Percentiles rank a stretch among this genome's conserved stretches.
Evolutionary conservation across 1,139 yeast species (phyloP).

Genomic region (Taiozyma sp.): DNA sequence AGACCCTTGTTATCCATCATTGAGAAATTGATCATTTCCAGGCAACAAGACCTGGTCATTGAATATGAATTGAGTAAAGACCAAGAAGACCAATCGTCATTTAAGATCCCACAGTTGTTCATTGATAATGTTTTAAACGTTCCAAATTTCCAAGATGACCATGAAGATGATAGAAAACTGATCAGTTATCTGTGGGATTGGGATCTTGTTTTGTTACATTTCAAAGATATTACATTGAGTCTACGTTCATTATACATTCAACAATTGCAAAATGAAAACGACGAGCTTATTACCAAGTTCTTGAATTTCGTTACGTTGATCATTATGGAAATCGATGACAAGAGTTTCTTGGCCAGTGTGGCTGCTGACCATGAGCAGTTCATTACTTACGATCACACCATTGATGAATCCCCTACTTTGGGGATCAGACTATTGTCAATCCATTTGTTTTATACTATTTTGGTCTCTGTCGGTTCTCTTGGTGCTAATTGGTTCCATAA

Average conservation of each 20-base stretch:
- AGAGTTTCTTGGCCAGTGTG: slow-evolving; percentile 29
- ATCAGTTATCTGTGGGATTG: slow-evolving; percentile 63
- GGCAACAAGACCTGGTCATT: slow-evolving; percentile 53
- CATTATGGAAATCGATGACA: slow-evolving; percentile 35
- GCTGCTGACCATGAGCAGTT: slow-evolving; percentile 25
- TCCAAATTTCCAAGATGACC: slow-evolving; percentile 16
- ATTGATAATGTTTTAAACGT: slow-evolving; percentile 25
- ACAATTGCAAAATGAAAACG: slow-evolving; percentile 40
- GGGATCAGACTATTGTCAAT: slow-evolving; percentile 40
- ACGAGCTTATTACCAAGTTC: slow-evolving; percentile 40
- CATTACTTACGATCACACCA: slow-evolving; percentile 20
- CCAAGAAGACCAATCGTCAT: slow-evolving; percentile 21
- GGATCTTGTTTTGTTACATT: slow-evolving; percentile 57
- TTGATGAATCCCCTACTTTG: slow-evolving; percentile 21
- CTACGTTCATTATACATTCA: slow-evolving; percentile 56
- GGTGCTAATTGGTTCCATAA: slow-evolving; percentile 70
- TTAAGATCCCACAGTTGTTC: slow-evolving; percentile 33
- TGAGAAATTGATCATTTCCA: slow-evolving; percentile 28
- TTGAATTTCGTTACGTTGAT: slow-evolving; percentile 47
- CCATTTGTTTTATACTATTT: slow-evolving; percentile 51
- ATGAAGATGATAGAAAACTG: slow-evolving; percentile 30
- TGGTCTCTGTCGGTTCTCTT: slow-evolving; percentile 58
- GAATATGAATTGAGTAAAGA: slow-evolving; percentile 50
- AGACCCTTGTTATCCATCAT: slow-evolving; percentile 34
- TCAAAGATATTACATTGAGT: slow-evolving; percentile 60